Base-by-base conservation (phyloP, 495 filamentous ascomycete genomes). In the Neohortaea acidophila region DNA sequence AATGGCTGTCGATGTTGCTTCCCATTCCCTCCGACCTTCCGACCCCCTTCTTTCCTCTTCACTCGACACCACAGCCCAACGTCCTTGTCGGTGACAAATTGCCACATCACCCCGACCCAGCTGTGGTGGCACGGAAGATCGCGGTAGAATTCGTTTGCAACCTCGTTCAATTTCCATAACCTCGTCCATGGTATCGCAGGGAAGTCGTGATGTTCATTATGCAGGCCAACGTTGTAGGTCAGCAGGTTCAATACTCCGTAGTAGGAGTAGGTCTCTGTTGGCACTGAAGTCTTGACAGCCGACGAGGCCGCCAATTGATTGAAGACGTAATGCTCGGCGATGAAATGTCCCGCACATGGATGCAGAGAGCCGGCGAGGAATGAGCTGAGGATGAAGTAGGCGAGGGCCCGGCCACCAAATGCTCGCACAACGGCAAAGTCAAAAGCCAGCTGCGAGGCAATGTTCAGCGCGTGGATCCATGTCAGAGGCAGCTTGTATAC, bases 171-270 rank as follows among this genome's bases (percentile, higher is more conserved):
- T 47, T 58, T 60, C 2, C 78, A 77, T 18, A 99, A 65, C 5
- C 75, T 65, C 2, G 84, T 94, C 89, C 89, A 99, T 2, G 89
- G 87, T 35, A 97, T 71, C 17, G 91, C 89, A 17, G 89, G 89
- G 64, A 97, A 97, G 57, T 97, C 89, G 53, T 99, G 89, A 59
- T 97, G 89, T 63, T 99, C 89, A 51, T 99, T 99, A 57, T 99
- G 89, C 47, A 93, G 58, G 13, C 89, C 89, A 8, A 99, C 89
- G 46, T 99, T 96, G 61, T 94, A 99, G 1, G 86, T 92, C 14
- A 99, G 59, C 34, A 85, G 58, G 59, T 99, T 99, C 28, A 96
- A 67, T 0, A 80, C 73, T 4, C 89, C 89, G 56, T 99, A 99
- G 65, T 99, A 99, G 21, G 79, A 85, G 63, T 79, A 99, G 0